Percentiles rank a stretch among this genome's conserved stretches.
Conservation (phyloP, 2,329 filamentous ascomycete genomes). For the Cyphellophora attinorum region DNA sequence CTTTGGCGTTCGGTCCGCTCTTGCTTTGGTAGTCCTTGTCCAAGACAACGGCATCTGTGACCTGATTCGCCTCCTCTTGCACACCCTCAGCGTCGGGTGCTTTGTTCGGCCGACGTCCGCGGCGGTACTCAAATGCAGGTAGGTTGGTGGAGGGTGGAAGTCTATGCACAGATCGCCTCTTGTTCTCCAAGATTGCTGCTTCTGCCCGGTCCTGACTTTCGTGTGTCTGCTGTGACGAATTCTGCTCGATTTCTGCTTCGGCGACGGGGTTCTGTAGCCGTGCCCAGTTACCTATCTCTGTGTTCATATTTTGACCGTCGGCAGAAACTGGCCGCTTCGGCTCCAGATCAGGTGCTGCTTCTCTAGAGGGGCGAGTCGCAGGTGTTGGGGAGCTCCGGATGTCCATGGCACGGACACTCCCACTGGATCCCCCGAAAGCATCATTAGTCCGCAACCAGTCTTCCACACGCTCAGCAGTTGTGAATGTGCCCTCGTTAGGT, state of each 20-base stretch:
- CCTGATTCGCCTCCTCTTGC: too few relatives aligned
- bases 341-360: background rate
- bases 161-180: constrained; percentile 20
- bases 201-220: background rate
- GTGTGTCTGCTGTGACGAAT: background rate
- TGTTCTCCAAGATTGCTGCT: constrained; percentile 1
- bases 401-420: background rate
- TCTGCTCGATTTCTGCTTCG: background rate
- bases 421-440: background rate
- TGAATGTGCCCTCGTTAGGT: background rate
- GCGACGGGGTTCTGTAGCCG: background rate
- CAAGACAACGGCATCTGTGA: too few relatives aligned
- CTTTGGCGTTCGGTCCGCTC: background rate
- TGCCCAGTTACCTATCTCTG: background rate
- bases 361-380: background rate
- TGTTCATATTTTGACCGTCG: background rate
- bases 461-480: background rate
- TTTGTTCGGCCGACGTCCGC: too few relatives aligned
- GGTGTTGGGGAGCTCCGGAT: background rate
- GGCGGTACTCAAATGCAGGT: constrained; percentile 29
- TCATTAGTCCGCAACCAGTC: background rate
- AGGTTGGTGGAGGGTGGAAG: constrained; percentile 28
- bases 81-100: too few relatives aligned
- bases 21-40: background rate
- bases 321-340: background rate